phyloP scores from a whole-genome alignment of 192 early-diverging fungal species.

The Mortierella alpina region DNA sequence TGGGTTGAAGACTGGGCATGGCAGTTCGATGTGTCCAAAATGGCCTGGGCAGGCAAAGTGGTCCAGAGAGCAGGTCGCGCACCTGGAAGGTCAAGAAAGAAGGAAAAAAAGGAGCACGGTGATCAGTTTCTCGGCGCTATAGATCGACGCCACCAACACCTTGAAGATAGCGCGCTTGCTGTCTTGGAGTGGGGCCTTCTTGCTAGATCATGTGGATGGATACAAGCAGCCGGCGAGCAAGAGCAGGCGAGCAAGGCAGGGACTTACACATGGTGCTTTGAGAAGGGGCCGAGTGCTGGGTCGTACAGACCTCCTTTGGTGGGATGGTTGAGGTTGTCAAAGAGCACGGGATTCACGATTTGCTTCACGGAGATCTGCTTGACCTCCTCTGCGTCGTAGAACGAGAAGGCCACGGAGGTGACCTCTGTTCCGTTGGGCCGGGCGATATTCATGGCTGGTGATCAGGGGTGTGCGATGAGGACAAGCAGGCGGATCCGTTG shows the following conservation, averaged over 20 bases:
- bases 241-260: neutral
- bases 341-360: slow-evolving; percentile 86
- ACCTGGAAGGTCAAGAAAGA: slow-evolving; percentile 71
- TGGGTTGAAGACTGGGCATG: slow-evolving; percentile 96
- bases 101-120: slow-evolving; percentile 75
- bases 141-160: neutral
- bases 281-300: slow-evolving; percentile 92
- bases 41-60: slow-evolving; percentile 98
- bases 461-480: neutral
- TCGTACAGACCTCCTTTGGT: slow-evolving; percentile 94
- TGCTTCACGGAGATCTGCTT: slow-evolving; percentile 94
- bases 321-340: slow-evolving; percentile 92
- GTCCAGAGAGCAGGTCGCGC: slow-evolving; percentile 94
- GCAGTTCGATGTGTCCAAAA: slow-evolving; percentile 97
- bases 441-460: slow-evolving; percentile 80
- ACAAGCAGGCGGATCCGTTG: neutral
- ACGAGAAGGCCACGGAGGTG: slow-evolving; percentile 90
- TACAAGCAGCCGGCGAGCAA: neutral
- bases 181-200: too few relatives aligned
- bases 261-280: slow-evolving; percentile 77
- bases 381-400: slow-evolving; percentile 89
- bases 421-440: slow-evolving; percentile 85
- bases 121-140: slow-evolving; percentile 62
- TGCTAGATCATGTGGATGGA: neutral
- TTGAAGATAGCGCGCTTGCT: neutral